Evolutionary conservation across 495 filamentous ascomycete species (phyloP).

Genomic region (Daldinia concentrica): DNA sequence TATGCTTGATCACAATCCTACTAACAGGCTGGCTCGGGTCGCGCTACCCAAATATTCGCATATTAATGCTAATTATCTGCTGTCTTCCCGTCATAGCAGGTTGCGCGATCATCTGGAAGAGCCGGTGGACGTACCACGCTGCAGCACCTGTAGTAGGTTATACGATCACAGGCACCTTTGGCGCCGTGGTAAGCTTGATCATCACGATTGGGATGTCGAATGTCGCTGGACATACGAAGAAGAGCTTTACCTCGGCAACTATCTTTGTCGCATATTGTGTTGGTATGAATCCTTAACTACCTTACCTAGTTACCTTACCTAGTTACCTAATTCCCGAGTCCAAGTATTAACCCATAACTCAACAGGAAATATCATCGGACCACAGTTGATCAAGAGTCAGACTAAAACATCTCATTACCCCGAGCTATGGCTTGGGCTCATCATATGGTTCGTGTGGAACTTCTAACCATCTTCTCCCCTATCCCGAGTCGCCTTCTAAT

Average conservation of each 20-base stretch:
- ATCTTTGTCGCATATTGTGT: conserved; percentile 80
- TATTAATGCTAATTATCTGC: conserved; percentile 68
- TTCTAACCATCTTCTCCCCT: neutral
- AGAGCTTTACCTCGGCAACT: conserved; percentile 74
- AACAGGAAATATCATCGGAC: conserved; percentile 67
- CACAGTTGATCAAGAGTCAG: conserved; percentile 71
- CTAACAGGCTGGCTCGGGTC: conserved; percentile 70
- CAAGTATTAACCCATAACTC: conserved; percentile 6
- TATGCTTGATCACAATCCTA: conserved; percentile 71
- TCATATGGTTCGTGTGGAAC: conserved; percentile 67
- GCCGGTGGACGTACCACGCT: conserved; percentile 69
- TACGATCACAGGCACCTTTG: conserved; percentile 75
- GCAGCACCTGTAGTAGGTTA: conserved; percentile 73
- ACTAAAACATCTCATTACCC: conserved; percentile 73
- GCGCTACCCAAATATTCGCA: conserved; percentile 67
- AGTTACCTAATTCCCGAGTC: conserved; percentile 3
- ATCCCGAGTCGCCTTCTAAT: conserved; percentile 3
- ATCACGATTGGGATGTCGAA: conserved; percentile 76
- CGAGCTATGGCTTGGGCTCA: conserved; percentile 72
- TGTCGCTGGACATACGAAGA: conserved; percentile 81
- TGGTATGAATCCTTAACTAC: conserved; percentile 57
- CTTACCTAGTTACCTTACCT: no score
- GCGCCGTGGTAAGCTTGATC: conserved; percentile 69
- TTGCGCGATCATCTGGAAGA: conserved; percentile 78
- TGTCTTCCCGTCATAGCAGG: conserved; percentile 79